Percentiles rank a stretch among this genome's conserved stretches.
phyloP scores from a whole-genome alignment of 441 rosid species.

The Manihot esculenta region DNA sequence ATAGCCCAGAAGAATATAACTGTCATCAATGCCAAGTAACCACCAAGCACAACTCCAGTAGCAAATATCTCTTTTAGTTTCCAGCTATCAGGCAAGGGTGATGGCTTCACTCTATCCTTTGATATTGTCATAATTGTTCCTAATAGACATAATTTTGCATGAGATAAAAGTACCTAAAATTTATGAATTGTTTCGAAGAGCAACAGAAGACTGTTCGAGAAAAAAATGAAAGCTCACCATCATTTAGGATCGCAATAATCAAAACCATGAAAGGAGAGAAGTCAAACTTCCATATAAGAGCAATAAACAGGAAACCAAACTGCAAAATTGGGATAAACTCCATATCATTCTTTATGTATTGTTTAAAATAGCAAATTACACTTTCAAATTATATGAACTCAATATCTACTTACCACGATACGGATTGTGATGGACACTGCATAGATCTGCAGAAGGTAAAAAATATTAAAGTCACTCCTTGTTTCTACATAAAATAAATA shows the following conservation, averaged over 20 bases:
- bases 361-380: background rate
- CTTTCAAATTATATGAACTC: background rate
- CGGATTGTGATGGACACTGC: conserved; percentile 96
- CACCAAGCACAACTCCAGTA: conserved; percentile 80
- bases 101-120: conserved; percentile 86
- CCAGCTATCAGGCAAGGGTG: conserved; percentile 95
- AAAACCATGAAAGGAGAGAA: conserved; percentile 95
- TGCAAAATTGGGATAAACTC: conserved; percentile 31
- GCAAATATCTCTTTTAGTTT: conserved; percentile 83
- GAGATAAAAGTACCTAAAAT: too few species aligned
- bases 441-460: conserved; percentile 56
- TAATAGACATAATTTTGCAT: conserved; percentile 16
- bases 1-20: conserved; percentile 80
- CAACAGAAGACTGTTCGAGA: background rate
- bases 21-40: conserved; percentile 74
- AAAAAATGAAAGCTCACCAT: conserved; percentile 49
- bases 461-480: background rate
- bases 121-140: conserved; percentile 94
- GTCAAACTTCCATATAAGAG: conserved; percentile 89
- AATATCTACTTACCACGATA: conserved; percentile 70
- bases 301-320: conserved; percentile 93
- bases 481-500: background rate
- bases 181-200: background rate
- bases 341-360: background rate
- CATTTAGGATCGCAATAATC: conserved; percentile 95